These are phyloP conservation scores for Penicillium cataractarum DNA, from an alignment of 495 filamentous ascomycete species.

Conservation along the genomic window DNA sequence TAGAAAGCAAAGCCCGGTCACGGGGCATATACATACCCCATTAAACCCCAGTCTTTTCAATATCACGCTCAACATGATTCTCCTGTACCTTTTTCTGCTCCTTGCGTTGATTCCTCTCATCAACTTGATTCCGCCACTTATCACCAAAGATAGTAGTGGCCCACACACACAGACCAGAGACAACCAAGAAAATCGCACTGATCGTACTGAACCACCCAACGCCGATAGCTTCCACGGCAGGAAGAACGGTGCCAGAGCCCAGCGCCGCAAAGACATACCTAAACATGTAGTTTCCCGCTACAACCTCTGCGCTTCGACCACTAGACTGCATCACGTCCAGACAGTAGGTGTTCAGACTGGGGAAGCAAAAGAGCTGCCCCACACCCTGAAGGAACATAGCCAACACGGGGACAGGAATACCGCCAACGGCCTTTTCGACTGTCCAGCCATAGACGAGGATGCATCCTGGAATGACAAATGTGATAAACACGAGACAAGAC, in stretches of 20 bases:
- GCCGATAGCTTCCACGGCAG: conserved; percentile 66
- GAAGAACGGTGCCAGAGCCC: conserved; percentile 67
- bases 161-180: conserved; percentile 48
- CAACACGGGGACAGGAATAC: conserved; percentile 67
- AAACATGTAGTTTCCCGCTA: conserved; percentile 74
- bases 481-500: conserved; percentile 62
- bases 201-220: conserved; percentile 69
- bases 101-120: conserved; percentile 38
- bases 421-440: conserved; percentile 66
- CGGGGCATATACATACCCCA: no score
- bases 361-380: conserved; percentile 74
- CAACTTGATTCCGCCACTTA: conserved; percentile 56
- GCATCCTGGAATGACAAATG: conserved; percentile 62
- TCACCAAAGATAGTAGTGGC: conserved; percentile 56
- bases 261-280: conserved; percentile 69
- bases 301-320: conserved; percentile 63
- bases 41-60: conserved; percentile 18
- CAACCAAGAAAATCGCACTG: conserved; percentile 57
- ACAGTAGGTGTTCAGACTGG: conserved; percentile 74
- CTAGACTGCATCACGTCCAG: conserved; percentile 70
- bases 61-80: not conserved
- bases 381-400: conserved; percentile 74
- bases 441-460: conserved; percentile 75
- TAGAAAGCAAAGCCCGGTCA: no score
- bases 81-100: not conserved